Evolutionary conservation across 805 yeast species (phyloP).

Genomic region (Wickerhamiella kurtzmanii): DNA sequence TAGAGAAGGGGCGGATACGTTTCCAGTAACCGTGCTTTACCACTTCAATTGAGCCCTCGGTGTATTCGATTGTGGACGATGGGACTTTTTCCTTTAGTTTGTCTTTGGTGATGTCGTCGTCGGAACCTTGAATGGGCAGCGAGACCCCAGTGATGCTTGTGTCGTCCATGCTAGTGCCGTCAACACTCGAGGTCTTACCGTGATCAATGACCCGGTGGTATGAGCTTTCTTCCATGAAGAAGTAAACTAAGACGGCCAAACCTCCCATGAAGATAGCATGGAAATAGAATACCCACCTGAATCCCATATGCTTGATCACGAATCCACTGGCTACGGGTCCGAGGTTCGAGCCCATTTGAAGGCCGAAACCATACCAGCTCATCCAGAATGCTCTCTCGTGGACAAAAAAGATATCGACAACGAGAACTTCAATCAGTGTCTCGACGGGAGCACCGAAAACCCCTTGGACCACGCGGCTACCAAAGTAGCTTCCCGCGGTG

Average conservation of each 20-base stretch:
- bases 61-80: not conserved
- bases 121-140: too few species aligned
- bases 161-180: not conserved
- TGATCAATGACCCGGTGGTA: slow-evolving; percentile 23
- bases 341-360: slow-evolving; percentile 62
- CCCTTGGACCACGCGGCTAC: not conserved
- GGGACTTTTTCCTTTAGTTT: not conserved
- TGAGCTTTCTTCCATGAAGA: slow-evolving; percentile 60
- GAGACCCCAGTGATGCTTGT: not conserved
- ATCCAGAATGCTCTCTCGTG: slow-evolving; percentile 64
- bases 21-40: not conserved
- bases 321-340: slow-evolving; percentile 75
- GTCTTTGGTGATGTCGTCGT: not conserved
- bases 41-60: not conserved
- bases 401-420: slow-evolving; percentile 54
- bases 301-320: slow-evolving; percentile 44
- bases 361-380: slow-evolving; percentile 60
- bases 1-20: not conserved
- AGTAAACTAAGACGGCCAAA: slow-evolving; percentile 38
- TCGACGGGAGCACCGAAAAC: slow-evolving; percentile 1
- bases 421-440: not conserved
- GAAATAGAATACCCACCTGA: slow-evolving; percentile 68
- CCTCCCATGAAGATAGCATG: slow-evolving; percentile 53
- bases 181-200: too few species aligned
- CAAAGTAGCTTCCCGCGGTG: not conserved